phyloP scores from a whole-genome alignment of 2,329 filamentous ascomycete species.

The Didymella keratinophila region DNA sequence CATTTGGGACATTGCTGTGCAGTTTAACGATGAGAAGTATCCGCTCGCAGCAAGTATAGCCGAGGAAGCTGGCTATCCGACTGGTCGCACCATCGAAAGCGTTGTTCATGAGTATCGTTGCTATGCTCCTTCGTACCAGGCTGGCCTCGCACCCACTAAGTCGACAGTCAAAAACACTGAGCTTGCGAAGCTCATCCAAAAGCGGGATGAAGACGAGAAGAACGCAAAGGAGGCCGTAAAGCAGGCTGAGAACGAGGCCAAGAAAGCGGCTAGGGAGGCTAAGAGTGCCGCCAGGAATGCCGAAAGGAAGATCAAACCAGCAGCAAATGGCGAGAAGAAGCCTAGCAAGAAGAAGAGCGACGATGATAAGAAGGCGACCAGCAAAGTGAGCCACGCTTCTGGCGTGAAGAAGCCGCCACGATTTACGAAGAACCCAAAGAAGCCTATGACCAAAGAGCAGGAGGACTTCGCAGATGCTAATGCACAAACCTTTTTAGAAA shows the following conservation, averaged over 20 bases:
- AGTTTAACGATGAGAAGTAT: too few relatives aligned
- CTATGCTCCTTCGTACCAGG: too few relatives aligned
- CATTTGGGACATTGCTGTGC: too few relatives aligned
- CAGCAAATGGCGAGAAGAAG: not conserved
- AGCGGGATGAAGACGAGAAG: too few relatives aligned
- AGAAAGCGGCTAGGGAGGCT: not conserved
- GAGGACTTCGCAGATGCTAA: not conserved
- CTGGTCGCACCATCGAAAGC: too few relatives aligned
- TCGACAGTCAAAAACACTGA: too few relatives aligned
- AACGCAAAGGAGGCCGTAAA: not conserved
- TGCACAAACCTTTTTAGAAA: not conserved
- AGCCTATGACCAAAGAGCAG: not conserved
- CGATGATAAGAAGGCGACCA: not conserved
- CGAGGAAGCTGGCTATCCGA: too few relatives aligned
- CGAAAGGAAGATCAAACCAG: not conserved
- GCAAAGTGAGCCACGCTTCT: not conserved
- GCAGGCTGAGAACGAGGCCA: not conserved
- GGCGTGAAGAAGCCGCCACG: not conserved
- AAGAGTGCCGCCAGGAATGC: not conserved
- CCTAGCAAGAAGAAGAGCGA: not conserved
- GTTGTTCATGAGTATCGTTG: too few relatives aligned
- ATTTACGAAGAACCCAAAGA: not conserved
- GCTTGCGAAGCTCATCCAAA: too few relatives aligned
- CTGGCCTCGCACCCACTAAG: too few relatives aligned
- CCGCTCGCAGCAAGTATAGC: too few relatives aligned